Evolutionary conservation across 768 basidiomycete species (phyloP).

Genomic region (Boletus pseudopeckii): DNA sequence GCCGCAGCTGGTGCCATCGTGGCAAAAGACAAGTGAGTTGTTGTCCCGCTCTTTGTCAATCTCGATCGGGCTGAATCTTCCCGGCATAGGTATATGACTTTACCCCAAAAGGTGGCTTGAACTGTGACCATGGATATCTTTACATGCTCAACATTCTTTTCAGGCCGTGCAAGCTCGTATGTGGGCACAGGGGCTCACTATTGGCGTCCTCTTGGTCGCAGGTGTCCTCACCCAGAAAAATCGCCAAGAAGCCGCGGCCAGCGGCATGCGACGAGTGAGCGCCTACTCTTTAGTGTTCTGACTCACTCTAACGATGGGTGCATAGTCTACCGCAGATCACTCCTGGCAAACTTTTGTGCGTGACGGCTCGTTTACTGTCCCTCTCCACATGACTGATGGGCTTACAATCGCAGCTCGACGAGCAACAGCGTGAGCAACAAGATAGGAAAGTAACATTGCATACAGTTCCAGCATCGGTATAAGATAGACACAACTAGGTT

Average conservation of each 20-base stretch:
- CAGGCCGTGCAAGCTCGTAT: conserved; percentile 80
- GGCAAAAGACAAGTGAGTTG: conserved; percentile 56
- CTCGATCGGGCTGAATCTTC: not conserved
- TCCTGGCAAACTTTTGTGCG: conserved; percentile 31
- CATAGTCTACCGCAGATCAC: conserved; percentile 23
- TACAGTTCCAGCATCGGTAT: not conserved
- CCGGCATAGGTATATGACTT: conserved; percentile 20
- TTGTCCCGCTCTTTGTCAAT: no score
- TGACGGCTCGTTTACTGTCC: not conserved
- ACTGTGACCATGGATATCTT: no score
- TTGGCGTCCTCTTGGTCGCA: conserved; percentile 68
- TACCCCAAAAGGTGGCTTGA: conserved; percentile 28
- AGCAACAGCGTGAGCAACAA: conserved; percentile 27
- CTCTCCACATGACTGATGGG: not conserved
- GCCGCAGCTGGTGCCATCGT: conserved; percentile 63
- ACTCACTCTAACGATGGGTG: not conserved
- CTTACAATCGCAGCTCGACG: conserved; percentile 20
- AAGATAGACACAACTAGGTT: not conserved
- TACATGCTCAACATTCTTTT: conserved; percentile 34
- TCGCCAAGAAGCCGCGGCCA: conserved; percentile 37
- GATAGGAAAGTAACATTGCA: conserved; percentile 12
- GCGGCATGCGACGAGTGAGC: conserved; percentile 22
- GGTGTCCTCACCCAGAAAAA: conserved; percentile 60
- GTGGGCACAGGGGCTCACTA: conserved; percentile 84
- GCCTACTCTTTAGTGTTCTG: no score